Evolutionary conservation across 441 rosid species (phyloP), one percentile per base, ranked within the genome.

Genomic region (Brassica hybrid): DNA sequence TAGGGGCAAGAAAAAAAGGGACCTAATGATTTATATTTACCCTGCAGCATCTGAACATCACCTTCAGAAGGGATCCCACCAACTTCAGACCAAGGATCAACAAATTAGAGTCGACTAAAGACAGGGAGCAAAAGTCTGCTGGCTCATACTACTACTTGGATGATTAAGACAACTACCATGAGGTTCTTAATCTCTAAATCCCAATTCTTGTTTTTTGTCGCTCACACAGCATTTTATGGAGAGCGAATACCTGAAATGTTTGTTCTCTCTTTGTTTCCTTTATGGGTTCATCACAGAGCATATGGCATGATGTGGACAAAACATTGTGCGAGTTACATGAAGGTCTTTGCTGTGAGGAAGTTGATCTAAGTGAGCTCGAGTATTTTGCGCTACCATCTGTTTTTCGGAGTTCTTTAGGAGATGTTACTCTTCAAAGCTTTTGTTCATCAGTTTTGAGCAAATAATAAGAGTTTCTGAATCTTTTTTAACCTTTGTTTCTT

Each of bases 21-120:
- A n/a, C n/a, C 72, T 60, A 60, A 69, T 64, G 50, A 27, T 27
- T 5, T 11, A 64, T 27, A 18, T 45, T 70, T 56, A 2, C 43
- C 4, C 1, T 80, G 82, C 90, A 95, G 99, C 99, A 95, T 78
- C 84, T 95, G 65, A 91, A 95, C 80, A 95, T 95, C 73, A 95
- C 99, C n/a, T 95, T 95, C 76, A 87, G 99, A 84, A 89, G 99
- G 25, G 99, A 95, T 64, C 99, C 98, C 10, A 95, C 97, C 1
- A 95, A 95, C 73, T 95, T 32, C 83, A 88, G 99, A 50, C 99
- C 99, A 27, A 89, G 99, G 72, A 93, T 93, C 85, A 95, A 95
- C 85, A 93, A 95, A 74, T 56, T 89, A 82, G 99, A 95, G 66
- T 91, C 99, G 9, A 91, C 96, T 12, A 95, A 95, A 84, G 99